Base-by-base conservation (phyloP, 495 filamentous ascomycete species). In the Cercophora newfieldiana region DNA sequence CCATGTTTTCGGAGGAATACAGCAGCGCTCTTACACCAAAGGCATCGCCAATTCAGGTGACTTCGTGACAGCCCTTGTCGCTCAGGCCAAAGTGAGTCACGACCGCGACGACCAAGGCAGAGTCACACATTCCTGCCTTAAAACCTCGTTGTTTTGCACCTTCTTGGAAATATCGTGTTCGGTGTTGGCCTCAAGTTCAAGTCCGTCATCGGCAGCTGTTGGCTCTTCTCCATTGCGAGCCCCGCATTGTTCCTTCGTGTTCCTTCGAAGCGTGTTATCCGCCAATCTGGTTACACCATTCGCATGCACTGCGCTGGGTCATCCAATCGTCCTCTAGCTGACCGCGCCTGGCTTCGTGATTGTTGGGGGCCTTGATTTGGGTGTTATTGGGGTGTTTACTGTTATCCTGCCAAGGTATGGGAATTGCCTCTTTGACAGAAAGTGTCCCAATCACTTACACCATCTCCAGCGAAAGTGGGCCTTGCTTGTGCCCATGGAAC, bases 1-100 rank as follows among this genome's bases (percentile, higher is more conserved):
- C 24, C 54, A 24, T 57, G 54, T 8, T n/a, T n/a, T 29, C 24
- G 54, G 54, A 57, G 54, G 24, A 57, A 22, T 29, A n/a, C 54
- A 28, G 54, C 54, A 30, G 54, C 26, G 18, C 22, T 28, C 18
- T n/a, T 57, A 57, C 24, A 57, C 14, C 14, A 10, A 3, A 57
- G 25, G 24, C 25, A 49, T 65, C 54, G 65, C 65, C 59, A 61
- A 33, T 54, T 63, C 69, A 68, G 66, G 69, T 71, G 69, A 71
- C 69, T 71, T 66, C 66, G 69, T 59, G 69, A 71, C 53, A 47
- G 29, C 47, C 67, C 54, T n/a, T 19, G 24, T 12, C 26, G 18
- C 16, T 30, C 25, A n/a, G 26, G 54, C 54, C 54, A 31, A 22
- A 14, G 54, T 57, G 54, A 57, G 54, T 57, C 54, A 57, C 54